phyloP scores from a whole-genome alignment of 352 stramenopile genomes.

The Pythium oligandrum region DNA sequence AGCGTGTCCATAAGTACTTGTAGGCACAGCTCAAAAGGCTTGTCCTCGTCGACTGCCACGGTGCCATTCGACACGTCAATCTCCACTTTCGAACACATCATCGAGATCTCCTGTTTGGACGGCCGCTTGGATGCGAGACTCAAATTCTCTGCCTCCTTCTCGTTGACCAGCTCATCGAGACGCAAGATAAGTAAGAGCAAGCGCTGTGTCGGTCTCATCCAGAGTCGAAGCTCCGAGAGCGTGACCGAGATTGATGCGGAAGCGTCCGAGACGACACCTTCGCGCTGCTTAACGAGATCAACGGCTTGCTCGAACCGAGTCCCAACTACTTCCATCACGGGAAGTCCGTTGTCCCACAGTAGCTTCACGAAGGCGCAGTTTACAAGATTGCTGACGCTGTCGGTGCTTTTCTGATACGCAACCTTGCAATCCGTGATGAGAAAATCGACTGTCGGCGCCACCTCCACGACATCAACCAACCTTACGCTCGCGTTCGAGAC shows the following conservation, averaged over 20 bases:
- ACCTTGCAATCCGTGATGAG: slow-evolving; percentile 11
- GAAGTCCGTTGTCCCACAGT: slow-evolving; percentile 6
- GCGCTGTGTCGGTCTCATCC: slow-evolving; percentile 24
- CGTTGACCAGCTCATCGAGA: slow-evolving; percentile 41
- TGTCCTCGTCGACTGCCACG: background rate
- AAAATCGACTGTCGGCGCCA: slow-evolving; percentile 11
- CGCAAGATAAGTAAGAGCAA: slow-evolving; percentile 42
- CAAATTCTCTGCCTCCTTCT: slow-evolving; percentile 2
- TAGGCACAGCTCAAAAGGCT: background rate
- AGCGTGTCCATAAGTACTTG: slow-evolving; percentile 18
- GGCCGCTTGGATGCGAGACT: slow-evolving; percentile 4
- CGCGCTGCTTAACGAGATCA: slow-evolving; percentile 13
- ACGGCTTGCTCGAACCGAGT: slow-evolving; percentile 22
- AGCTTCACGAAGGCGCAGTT: slow-evolving; percentile 15
- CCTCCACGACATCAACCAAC: slow-evolving; percentile 8
- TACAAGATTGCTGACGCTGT: background rate
- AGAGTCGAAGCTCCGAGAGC: slow-evolving; percentile 21
- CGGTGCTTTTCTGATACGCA: background rate
- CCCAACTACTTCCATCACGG: slow-evolving; percentile 18
- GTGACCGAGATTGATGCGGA: slow-evolving; percentile 6
- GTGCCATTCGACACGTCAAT: slow-evolving; percentile 11
- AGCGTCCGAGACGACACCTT: slow-evolving; percentile 7
- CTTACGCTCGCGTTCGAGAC: slow-evolving; percentile 4
- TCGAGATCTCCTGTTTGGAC: slow-evolving; percentile 23
- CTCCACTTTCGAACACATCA: slow-evolving; percentile 22